These are phyloP conservation scores for Actinidia polygama DNA, from an alignment of 179 eudicot genomes.

Conservation along the genomic window DNA sequence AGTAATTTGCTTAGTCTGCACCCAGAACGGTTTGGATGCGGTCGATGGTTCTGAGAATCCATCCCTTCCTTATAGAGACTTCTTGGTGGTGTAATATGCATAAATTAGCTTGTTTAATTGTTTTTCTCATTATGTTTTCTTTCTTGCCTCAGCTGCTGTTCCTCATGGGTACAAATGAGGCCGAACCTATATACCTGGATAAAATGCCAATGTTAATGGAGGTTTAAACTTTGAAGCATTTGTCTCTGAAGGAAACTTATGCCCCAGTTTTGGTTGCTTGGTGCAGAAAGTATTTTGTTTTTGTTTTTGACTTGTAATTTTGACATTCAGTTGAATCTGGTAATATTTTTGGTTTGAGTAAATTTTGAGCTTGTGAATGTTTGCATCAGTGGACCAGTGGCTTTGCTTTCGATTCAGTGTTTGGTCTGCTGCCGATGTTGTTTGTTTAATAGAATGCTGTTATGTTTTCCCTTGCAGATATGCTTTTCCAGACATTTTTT, in stretches of 20 bases:
- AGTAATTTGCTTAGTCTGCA: too few species aligned
- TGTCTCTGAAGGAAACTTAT: not conserved
- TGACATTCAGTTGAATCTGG: not conserved
- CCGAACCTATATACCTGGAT: not conserved
- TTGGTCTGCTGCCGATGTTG: not conserved
- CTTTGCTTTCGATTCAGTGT: not conserved
- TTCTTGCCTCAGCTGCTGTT: not conserved
- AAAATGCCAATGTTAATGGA: not conserved
- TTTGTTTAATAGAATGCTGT: not conserved
- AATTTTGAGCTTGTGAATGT: not conserved
- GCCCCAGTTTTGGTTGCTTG: not conserved
- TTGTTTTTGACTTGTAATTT: not conserved
- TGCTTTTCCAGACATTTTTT: not conserved
- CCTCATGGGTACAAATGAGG: not conserved
- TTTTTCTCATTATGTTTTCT: not conserved
- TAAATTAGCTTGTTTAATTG: not conserved
- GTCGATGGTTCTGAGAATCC: not conserved
- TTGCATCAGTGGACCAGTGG: conserved; percentile 12
- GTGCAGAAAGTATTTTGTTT: not conserved
- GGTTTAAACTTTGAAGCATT: not conserved
- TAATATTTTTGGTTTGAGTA: not conserved
- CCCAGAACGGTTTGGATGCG: not conserved
- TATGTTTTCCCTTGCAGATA: not conserved
- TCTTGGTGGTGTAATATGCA: conserved; percentile 6
- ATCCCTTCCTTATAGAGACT: not conserved